Conservation (phyloP, 1,284 basidiomycete species). For the Phlebopus sp. region DNA sequence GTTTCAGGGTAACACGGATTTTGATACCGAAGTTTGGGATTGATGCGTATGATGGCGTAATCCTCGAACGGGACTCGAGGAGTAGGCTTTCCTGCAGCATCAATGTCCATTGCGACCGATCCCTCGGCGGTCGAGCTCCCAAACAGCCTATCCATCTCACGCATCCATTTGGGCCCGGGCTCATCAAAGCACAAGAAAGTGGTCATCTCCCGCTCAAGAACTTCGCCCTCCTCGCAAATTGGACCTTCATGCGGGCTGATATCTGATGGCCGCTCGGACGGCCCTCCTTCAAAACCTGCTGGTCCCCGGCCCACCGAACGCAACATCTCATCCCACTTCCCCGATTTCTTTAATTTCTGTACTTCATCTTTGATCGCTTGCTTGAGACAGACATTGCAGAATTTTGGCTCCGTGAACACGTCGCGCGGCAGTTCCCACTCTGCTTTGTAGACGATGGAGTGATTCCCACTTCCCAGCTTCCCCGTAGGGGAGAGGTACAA, state of each 20-base stretch:
- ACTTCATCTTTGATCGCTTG: constrained; percentile 23
- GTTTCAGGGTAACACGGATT: neutral
- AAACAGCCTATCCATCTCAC: neutral
- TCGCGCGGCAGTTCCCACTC: constrained; percentile 44
- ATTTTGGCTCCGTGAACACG: constrained; percentile 21
- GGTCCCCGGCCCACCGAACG: constrained; percentile 5
- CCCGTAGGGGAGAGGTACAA: constrained; percentile 38
- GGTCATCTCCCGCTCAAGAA: constrained; percentile 18
- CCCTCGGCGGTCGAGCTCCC: neutral
- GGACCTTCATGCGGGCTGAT: too few species aligned
- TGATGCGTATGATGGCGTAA: constrained; percentile 9
- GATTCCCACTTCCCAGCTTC: constrained; percentile 36
- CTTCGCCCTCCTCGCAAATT: constrained; percentile 10
- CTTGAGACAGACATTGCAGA: constrained; percentile 20
- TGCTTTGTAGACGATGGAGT: constrained; percentile 40
- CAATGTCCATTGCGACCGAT: too few species aligned
- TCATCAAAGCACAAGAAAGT: constrained; percentile 5
- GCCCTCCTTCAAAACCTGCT: neutral
- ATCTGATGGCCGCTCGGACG: neutral
- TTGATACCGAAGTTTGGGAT: constrained; percentile 12
- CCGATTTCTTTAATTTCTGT: constrained; percentile 20
- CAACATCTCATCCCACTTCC: constrained; percentile 21
- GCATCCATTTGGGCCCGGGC: neutral
- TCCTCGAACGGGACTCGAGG: neutral
- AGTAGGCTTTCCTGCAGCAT: too few species aligned